phyloP scores from a whole-genome alignment of 495 filamentous ascomycete species.

The Talaromyces liani region DNA sequence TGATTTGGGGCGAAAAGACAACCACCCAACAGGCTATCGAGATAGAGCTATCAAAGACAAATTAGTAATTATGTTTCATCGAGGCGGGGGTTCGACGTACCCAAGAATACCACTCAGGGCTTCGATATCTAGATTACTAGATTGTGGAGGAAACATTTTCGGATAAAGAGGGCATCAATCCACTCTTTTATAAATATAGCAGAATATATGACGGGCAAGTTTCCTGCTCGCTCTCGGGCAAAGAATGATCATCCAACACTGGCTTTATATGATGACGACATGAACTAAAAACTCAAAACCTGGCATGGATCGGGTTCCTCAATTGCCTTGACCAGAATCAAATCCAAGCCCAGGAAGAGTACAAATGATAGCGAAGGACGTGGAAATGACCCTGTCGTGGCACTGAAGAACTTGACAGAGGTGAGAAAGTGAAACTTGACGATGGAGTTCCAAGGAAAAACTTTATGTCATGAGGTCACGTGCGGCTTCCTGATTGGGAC shows the following conservation, averaged over 20 bases:
- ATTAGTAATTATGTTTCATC: too few relatives aligned
- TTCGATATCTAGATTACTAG: conserved; percentile 66
- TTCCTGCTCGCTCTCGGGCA: neutral
- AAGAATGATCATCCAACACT: neutral
- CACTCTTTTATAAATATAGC: neutral
- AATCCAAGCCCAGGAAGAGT: too few relatives aligned
- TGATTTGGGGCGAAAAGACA: conserved; percentile 93
- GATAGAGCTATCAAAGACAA: conserved; percentile 57
- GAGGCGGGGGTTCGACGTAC: conserved; percentile 33
- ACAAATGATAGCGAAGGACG: neutral
- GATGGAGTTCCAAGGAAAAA: conserved; percentile 3
- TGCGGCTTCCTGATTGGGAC: conserved; percentile 2
- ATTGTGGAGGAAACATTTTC: conserved; percentile 63
- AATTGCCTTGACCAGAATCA: neutral
- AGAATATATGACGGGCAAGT: neutral
- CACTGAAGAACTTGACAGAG: neutral
- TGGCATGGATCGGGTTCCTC: neutral
- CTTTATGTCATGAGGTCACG: conserved; percentile 4
- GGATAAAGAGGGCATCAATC: neutral
- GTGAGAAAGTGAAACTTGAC: neutral
- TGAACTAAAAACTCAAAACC: neutral
- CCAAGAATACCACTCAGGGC: conserved; percentile 86
- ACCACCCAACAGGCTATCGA: conserved; percentile 97
- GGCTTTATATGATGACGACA: neutral
- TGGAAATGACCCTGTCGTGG: neutral